Conservation (phyloP, 495 filamentous ascomycete genomes). For the Hypoxylon subgilvum region DNA sequence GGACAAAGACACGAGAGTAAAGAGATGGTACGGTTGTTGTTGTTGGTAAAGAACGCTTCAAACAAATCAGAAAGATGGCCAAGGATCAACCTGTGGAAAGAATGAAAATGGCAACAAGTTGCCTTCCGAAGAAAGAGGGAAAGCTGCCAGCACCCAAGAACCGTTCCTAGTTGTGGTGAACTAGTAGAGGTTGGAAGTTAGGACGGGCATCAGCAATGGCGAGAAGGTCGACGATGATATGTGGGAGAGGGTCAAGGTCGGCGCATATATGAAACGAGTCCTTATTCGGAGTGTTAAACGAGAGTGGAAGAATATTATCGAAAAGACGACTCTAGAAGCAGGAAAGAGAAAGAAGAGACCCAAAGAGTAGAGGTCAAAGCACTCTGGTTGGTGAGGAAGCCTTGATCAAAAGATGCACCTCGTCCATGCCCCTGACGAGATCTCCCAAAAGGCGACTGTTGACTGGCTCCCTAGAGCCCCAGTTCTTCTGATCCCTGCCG, state of each 20-base stretch:
- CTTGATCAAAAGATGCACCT: constrained; percentile 34
- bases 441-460: constrained; percentile 29
- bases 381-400: constrained; percentile 39
- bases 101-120: constrained; percentile 47
- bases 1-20: constrained; percentile 12
- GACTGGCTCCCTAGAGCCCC: constrained; percentile 33
- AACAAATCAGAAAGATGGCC: constrained; percentile 45
- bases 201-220: constrained; percentile 22
- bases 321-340: constrained; percentile 19
- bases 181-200: not conserved
- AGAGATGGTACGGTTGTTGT: constrained; percentile 13
- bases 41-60: constrained; percentile 31
- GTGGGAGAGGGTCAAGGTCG: constrained; percentile 28
- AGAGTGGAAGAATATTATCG: constrained; percentile 23
- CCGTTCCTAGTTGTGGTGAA: constrained; percentile 9
- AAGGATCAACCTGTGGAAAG: constrained; percentile 61
- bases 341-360: constrained; percentile 23
- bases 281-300: constrained; percentile 32
- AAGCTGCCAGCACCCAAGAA: constrained; percentile 13
- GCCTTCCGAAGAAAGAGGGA: constrained; percentile 21
- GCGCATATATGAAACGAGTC: constrained; percentile 43
- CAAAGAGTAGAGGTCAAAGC: constrained; percentile 30
- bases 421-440: constrained; percentile 33
- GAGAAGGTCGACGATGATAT: constrained; percentile 35
- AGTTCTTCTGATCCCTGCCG: constrained; percentile 17